These are phyloP conservation scores for Pleurotus platypus DNA, from an alignment of 768 basidiomycete genomes.

Conservation along the genomic window DNA sequence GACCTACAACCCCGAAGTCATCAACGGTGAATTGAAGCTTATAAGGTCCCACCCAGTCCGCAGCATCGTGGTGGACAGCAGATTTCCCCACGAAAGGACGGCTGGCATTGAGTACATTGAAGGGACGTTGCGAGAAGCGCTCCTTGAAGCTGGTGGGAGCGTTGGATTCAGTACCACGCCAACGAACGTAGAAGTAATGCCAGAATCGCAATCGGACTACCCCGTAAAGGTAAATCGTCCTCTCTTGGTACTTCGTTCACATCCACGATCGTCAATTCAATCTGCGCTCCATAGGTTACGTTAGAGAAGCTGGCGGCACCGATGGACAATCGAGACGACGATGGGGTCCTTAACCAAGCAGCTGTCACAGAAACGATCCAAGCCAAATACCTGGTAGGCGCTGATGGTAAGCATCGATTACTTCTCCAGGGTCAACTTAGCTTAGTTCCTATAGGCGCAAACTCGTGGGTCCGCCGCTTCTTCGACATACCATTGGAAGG, in stretches of 20 bases:
- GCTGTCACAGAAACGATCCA: conserved; percentile 9
- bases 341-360: background rate
- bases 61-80: background rate
- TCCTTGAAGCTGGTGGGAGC: background rate
- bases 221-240: too few relatives aligned
- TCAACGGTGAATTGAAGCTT: background rate
- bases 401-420: conserved; percentile 13
- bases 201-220: too few relatives aligned
- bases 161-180: background rate
- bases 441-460: conserved; percentile 12
- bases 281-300: background rate
- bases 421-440: too few relatives aligned
- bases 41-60: background rate
- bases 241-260: too few relatives aligned
- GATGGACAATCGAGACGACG: background rate
- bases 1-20: conserved; percentile 3
- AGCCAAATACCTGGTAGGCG: conserved; percentile 19
- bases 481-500: conserved; percentile 15
- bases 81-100: conserved; percentile 4
- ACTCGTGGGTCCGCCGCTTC: conserved; percentile 17
- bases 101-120: conserved; percentile 3
- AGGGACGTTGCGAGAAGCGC: background rate
- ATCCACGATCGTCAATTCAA: too few relatives aligned
- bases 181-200: too few relatives aligned
- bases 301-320: background rate